These are phyloP conservation scores for Hylodesmum podocarpum DNA, from an alignment of 306 rosid genomes.

Conservation along the genomic window DNA sequence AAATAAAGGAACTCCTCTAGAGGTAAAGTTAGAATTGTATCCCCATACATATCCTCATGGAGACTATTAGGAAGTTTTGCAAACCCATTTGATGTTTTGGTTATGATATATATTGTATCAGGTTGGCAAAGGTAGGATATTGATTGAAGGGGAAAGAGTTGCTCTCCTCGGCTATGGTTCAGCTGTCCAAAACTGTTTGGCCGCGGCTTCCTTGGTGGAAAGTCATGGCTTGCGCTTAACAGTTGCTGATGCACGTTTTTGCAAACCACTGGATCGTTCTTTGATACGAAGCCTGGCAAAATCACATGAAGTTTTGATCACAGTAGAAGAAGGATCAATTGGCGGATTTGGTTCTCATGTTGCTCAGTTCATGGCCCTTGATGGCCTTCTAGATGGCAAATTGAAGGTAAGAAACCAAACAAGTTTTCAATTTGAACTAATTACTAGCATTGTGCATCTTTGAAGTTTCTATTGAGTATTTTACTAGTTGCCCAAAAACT, in stretches of 20 bases:
- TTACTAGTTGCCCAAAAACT: conserved; percentile 10
- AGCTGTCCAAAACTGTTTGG: conserved; percentile 82
- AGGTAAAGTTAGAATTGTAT: conserved; percentile 38
- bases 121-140: conserved; percentile 81
- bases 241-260: conserved; percentile 84
- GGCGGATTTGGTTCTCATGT: conserved; percentile 98
- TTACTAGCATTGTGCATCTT: background rate
- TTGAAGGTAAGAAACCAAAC: conserved; percentile 53
- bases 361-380: conserved; percentile 92
- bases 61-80: background rate
- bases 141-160: conserved; percentile 92
- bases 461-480: background rate
- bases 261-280: conserved; percentile 83
- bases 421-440: background rate
- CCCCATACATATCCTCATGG: background rate
- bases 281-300: conserved; percentile 82
- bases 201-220: conserved; percentile 63
- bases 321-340: conserved; percentile 95
- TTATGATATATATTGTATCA: conserved; percentile 43
- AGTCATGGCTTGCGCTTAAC: conserved; percentile 63
- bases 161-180: conserved; percentile 91
- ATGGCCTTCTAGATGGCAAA: conserved; percentile 90
- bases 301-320: conserved; percentile 78
- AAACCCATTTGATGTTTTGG: conserved; percentile 16
- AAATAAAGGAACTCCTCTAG: conserved; percentile 79